Percentiles rank a stretch among this genome's conserved stretches.
phyloP scores from a whole-genome alignment of 495 filamentous ascomycete species.

The Antarctomyces pellizariae region DNA sequence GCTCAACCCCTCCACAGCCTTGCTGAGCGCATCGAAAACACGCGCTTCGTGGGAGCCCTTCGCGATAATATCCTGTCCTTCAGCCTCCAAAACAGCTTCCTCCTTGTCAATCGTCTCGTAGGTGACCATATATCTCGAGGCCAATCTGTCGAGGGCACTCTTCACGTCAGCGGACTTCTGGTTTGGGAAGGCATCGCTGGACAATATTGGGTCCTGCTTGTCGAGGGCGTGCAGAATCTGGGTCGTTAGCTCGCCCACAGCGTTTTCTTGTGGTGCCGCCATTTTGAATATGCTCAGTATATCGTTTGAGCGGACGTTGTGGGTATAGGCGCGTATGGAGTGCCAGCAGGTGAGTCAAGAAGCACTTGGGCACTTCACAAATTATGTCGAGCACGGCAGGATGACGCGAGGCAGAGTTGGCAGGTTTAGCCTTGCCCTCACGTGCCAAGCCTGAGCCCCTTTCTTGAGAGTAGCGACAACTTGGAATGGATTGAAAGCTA shows the following conservation, averaged over 20 bases:
- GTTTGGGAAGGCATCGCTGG: conserved; percentile 53
- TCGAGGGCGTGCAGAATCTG: conserved; percentile 44
- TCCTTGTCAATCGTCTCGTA: conserved; percentile 69
- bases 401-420: too few relatives aligned
- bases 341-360: too few relatives aligned
- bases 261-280: too few relatives aligned
- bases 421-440: too few relatives aligned
- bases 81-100: conserved; percentile 50
- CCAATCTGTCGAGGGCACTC: conserved; percentile 66
- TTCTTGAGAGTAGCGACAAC: too few relatives aligned
- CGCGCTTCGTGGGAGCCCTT: conserved; percentile 89
- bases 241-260: conserved; percentile 35
- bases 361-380: too few relatives aligned
- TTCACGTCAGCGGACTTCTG: conserved; percentile 51
- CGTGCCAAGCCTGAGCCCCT: too few relatives aligned
- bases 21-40: conserved; percentile 68
- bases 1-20: conserved; percentile 54
- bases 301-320: too few relatives aligned
- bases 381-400: too few relatives aligned
- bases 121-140: conserved; percentile 58
- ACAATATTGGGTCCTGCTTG: conserved; percentile 40
- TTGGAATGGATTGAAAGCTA: too few relatives aligned
- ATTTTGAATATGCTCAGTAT: conserved; percentile 4
- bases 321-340: too few relatives aligned
- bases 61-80: conserved; percentile 52